Conservation (phyloP, 2,329 filamentous ascomycete genomes). For the Beauveria australis region DNA sequence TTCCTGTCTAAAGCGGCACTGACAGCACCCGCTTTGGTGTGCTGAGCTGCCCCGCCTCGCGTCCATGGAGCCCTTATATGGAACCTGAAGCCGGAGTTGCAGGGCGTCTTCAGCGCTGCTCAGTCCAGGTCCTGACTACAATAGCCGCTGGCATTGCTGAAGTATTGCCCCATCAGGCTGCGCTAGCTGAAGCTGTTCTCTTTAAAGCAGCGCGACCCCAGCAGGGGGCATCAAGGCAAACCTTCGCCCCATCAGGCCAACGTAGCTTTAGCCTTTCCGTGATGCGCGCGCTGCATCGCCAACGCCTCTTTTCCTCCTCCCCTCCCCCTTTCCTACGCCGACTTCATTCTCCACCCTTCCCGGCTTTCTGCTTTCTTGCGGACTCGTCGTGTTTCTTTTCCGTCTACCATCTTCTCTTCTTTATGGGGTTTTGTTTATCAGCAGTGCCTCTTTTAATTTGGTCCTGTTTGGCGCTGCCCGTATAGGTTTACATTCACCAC, state of each 20-base stretch:
- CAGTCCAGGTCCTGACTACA: too few species aligned
- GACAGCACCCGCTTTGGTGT: not conserved
- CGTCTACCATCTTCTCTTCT: conserved; percentile 12
- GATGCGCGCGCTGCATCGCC: conserved; percentile 15
- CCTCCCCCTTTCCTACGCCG: conserved; percentile 3
- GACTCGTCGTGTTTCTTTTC: conserved; percentile 9
- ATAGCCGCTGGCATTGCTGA: not conserved
- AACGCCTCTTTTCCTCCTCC: conserved; percentile 14
- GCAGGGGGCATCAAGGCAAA: not conserved
- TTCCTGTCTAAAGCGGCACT: not conserved
- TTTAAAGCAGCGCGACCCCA: not conserved
- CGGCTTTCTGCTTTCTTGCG: conserved; percentile 5
- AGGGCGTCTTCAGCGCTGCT: not conserved
- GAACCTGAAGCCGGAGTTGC: not conserved
- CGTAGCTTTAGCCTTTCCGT: conserved; percentile 29
- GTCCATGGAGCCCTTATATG: not conserved
- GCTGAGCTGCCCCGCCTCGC: not conserved
- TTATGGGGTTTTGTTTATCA: conserved; percentile 9
- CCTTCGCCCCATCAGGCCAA: conserved; percentile 25
- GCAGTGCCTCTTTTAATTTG: conserved; percentile 13
- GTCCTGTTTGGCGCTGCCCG: not conserved
- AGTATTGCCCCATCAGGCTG: not conserved
- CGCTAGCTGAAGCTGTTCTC: not conserved
- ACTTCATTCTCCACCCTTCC: conserved; percentile 9
- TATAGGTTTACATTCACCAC: conserved; percentile 14